Conservation (phyloP, 2,329 filamentous ascomycete species). For the Aspergillus neotritici region DNA sequence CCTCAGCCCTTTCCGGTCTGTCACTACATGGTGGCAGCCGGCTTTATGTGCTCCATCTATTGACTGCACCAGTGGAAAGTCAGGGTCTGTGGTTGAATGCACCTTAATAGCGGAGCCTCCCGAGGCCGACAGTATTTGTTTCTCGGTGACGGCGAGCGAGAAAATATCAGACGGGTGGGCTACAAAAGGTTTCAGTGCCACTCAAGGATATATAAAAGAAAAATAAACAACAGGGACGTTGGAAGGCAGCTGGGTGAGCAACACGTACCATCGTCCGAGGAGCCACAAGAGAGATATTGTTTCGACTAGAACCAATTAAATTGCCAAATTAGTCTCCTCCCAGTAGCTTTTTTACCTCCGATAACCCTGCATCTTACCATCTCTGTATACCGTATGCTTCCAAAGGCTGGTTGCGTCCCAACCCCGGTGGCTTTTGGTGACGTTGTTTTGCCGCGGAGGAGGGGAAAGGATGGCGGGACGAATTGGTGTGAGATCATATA, state of each 20-base stretch:
- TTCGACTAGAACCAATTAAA: conserved; percentile 63
- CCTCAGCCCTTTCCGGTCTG: conserved; percentile 61
- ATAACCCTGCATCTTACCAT: conserved; percentile 17
- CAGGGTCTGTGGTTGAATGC: conserved; percentile 64
- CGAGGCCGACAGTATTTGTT: conserved; percentile 72
- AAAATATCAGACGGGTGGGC: conserved; percentile 83
- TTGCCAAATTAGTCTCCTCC: conserved; percentile 1
- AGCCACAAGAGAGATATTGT: conserved; percentile 93
- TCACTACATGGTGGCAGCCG: conserved; percentile 84
- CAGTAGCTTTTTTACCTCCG: too few relatives aligned
- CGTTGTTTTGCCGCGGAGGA: too few relatives aligned
- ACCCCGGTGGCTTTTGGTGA: too few relatives aligned
- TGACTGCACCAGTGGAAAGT: conserved; percentile 73
- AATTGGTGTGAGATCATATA: too few relatives aligned
- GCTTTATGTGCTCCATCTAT: conserved; percentile 75
- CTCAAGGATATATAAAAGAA: not conserved
- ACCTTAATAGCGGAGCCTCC: conserved; percentile 78
- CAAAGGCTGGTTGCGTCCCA: too few relatives aligned
- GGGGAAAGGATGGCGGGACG: too few relatives aligned
- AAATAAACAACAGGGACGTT: too few relatives aligned
- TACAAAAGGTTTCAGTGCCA: conserved; percentile 37
- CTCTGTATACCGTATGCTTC: not conserved
- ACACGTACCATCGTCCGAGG: conserved; percentile 71
- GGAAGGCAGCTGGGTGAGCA: not conserved
- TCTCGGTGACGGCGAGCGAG: conserved; percentile 68